Base-by-base conservation (phyloP, 371 early-diverging fungal species). In the Capillidium heterosporum region DNA sequence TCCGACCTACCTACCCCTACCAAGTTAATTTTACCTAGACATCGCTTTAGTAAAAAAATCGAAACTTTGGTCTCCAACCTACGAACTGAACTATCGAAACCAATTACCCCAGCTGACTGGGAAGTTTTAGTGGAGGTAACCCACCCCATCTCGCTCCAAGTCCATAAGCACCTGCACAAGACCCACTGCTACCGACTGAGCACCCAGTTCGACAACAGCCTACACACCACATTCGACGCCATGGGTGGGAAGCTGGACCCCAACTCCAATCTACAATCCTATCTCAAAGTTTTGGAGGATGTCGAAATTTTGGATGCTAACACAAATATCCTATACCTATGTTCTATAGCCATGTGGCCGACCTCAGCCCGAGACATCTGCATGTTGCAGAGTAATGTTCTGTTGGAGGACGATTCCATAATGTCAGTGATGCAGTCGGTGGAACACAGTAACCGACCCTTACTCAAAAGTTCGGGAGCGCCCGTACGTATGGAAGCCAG, bases 291-390 rank as follows among this genome's bases (percentile, higher is more conserved):
- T 3, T 29, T 35, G 11, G 53, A 53, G 21, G 39, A 40, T 17
- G 10, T 53, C 3, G 53, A 53, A 24, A 31, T 53, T n/a, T n/a
- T 53, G n/a, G 53, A 53, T 53, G 32, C 24, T 27, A 53, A 53
- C 26, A 53, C 53, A 7, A 21, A 11, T 39, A 53, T 53, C 19
- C 7, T 39, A n/a, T 53, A 53, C 35, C 8, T 53, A 8, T 29
- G 35, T 31, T 32, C 53, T 53, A 40, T 21, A 32, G 19, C 35
- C 24, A 32, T 53, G 11, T 53, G 53, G 53, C 53, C 53, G n/a
- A 53, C 53, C n/a, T 53, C 53, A 40, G 53, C 53, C 4, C 8
- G 53, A 23, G 53, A 53, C 35, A 21, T 31, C 13, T 53, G 53
- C 35, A 13, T 53, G 10, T 17, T 53, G 15, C 31, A 40, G 35